These are phyloP conservation scores for Coemansia sp. DNA, from an alignment of 192 early-diverging fungal genomes.

Conservation along the genomic window DNA sequence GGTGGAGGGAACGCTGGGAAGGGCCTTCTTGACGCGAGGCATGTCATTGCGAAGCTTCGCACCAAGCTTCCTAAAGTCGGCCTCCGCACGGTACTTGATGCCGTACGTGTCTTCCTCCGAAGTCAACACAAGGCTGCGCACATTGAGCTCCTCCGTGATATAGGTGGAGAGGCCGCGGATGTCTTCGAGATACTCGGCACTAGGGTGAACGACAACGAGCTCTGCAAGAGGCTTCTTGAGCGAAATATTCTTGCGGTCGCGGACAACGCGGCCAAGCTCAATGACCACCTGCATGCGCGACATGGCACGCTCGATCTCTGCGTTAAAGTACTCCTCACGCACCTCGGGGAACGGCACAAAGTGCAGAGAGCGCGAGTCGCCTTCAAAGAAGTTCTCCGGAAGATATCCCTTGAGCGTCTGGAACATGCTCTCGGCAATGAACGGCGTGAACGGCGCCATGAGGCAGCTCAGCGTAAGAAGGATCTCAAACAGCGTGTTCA, in stretches of 20 bases:
- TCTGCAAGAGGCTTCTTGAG: constrained; percentile 95
- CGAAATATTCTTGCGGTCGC: constrained; percentile 89
- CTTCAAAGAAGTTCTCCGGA: constrained; percentile 59
- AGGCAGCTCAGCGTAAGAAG: constrained; percentile 84
- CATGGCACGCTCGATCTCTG: constrained; percentile 92
- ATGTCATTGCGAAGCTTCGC: constrained; percentile 88
- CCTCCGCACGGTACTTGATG: constrained; percentile 89
- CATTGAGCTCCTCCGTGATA: constrained; percentile 92
- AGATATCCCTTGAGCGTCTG: constrained; percentile 84
- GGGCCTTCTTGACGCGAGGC: constrained; percentile 82
- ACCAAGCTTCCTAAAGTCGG: constrained; percentile 89
- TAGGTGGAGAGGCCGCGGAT: constrained; percentile 82
- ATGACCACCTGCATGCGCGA: constrained; percentile 96
- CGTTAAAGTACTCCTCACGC: constrained; percentile 95
- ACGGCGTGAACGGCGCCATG: constrained; percentile 98
- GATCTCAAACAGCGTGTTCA: constrained; percentile 96
- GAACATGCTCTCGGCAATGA: constrained; percentile 97
- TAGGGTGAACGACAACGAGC: constrained; percentile 88
- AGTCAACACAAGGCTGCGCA: constrained; percentile 85
- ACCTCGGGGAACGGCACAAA: constrained; percentile 94
- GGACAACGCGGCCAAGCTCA: constrained; percentile 87
- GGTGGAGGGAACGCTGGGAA: constrained; percentile 71
- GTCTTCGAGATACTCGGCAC: constrained; percentile 86
- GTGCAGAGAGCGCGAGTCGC: constrained; percentile 88
- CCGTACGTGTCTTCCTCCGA: constrained; percentile 89